Percentiles rank a stretch among this genome's conserved stretches.
phyloP scores from a whole-genome alignment of 2,329 filamentous ascomycete species.

The Verticillium nubilum region DNA sequence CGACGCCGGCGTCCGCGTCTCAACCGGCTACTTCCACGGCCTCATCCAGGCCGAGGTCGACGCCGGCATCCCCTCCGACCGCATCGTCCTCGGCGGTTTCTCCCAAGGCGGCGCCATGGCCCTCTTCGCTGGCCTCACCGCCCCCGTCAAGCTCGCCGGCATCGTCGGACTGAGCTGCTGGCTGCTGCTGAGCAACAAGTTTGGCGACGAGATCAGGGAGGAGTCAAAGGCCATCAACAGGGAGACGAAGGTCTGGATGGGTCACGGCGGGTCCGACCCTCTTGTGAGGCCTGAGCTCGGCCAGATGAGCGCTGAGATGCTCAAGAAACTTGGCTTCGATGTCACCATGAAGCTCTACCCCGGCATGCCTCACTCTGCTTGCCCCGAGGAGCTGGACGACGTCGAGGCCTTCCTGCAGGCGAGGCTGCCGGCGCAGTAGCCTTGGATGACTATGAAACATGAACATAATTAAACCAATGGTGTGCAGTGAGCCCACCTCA shows the following conservation, averaged over 20 bases:
- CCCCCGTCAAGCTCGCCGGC: conserved; percentile 70
- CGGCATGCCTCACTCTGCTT: conserved; percentile 72
- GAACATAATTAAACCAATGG: not conserved
- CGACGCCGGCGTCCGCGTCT: conserved; percentile 67
- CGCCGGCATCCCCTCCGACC: conserved; percentile 72
- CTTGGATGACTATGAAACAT: not conserved
- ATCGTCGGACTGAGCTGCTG: conserved; percentile 84
- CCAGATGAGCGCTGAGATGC: conserved; percentile 55
- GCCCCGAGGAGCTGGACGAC: conserved; percentile 73
- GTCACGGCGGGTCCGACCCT: conserved; percentile 73
- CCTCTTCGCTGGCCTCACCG: conserved; percentile 73
- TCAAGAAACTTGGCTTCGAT: conserved; percentile 66
- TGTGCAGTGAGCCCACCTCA: not conserved
- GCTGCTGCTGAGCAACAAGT: conserved; percentile 56
- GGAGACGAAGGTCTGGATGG: conserved; percentile 82
- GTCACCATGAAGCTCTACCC: conserved; percentile 72
- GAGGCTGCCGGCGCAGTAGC: conserved; percentile 33
- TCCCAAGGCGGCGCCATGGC: conserved; percentile 86
- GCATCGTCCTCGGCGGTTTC: conserved; percentile 83
- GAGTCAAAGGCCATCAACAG: conserved; percentile 47
- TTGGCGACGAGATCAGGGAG: conserved; percentile 34
- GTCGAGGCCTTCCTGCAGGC: conserved; percentile 56
- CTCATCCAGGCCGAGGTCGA: conserved; percentile 78
- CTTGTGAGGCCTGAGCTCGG: conserved; percentile 69
- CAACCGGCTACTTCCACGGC: conserved; percentile 68